Conservation (phyloP, 202 grass and related monocot species). For the Schoenoplectus tabernaemontani region DNA sequence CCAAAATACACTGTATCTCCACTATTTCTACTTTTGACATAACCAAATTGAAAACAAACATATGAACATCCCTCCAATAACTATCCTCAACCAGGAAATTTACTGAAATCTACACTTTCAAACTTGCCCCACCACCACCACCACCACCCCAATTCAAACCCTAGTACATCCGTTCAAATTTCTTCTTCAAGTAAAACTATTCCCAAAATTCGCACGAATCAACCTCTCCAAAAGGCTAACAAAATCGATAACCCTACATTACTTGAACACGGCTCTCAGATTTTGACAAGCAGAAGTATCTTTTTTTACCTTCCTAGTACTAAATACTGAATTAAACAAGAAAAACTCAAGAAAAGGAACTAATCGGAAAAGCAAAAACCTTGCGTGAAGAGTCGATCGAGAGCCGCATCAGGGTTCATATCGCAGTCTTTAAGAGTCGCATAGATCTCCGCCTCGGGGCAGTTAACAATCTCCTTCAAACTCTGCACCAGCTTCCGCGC, state of each 20-base stretch:
- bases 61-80: neutral
- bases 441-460: constrained; percentile 96
- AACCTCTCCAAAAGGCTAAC: neutral
- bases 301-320: neutral
- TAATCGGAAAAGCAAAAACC: constrained; percentile 20
- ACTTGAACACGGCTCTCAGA: neutral
- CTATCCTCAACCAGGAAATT: neutral
- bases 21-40: neutral
- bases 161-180: neutral
- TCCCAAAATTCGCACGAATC: neutral
- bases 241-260: neutral
- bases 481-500: constrained; percentile 79
- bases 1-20: neutral
- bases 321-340: neutral
- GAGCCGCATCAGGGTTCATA: constrained; percentile 95
- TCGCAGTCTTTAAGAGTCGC: constrained; percentile 84
- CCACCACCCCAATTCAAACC: neutral
- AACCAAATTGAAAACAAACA: neutral
- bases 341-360: neutral
- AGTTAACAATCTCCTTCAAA: constrained; percentile 99
- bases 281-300: neutral
- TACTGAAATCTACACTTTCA: neutral
- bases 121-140: neutral
- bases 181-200: neutral
- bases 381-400: constrained; percentile 92